A percentile compares a stretch with the other conserved stretches of the same genome.
phyloP scores from a whole-genome alignment of 352 stramenopile species.

The Thalassiosira livingstoniorum region DNA sequence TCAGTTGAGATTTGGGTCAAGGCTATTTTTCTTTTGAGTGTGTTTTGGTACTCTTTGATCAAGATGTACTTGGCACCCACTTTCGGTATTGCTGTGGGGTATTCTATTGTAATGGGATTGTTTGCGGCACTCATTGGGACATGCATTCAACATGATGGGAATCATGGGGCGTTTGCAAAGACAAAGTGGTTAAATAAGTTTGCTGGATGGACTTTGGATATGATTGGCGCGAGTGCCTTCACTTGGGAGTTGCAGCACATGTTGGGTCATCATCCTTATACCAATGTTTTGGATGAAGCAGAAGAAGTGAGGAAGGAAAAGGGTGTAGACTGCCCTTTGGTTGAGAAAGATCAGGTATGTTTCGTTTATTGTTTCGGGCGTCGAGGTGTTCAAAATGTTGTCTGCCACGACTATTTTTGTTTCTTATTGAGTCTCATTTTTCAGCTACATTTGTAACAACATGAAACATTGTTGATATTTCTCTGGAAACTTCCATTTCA shows the following conservation, averaged over 20 bases:
- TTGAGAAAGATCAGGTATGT: slow-evolving; percentile 60
- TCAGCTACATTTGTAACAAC: too few relatives aligned
- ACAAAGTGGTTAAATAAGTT: slow-evolving; percentile 86
- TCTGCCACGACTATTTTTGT: too few relatives aligned
- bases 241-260: slow-evolving; percentile 95
- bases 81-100: slow-evolving; percentile 20
- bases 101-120: slow-evolving; percentile 55
- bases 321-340: slow-evolving; percentile 37
- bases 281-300: slow-evolving; percentile 87
- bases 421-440: too few relatives aligned
- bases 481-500: too few relatives aligned
- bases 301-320: slow-evolving; percentile 51
- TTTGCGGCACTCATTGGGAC: slow-evolving; percentile 68
- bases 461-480: too few relatives aligned
- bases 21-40: slow-evolving; percentile 47
- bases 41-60: slow-evolving; percentile 65
- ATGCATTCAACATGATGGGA: slow-evolving; percentile 88
- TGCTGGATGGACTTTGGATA: slow-evolving; percentile 91
- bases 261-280: slow-evolving; percentile 95
- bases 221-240: slow-evolving; percentile 91
- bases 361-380: neutral
- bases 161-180: slow-evolving; percentile 91
- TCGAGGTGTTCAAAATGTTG: too few relatives aligned
- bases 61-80: slow-evolving; percentile 47
- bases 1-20: slow-evolving; percentile 63